Base-by-base conservation (phyloP, 1,139 yeast genomes). In the Pichia sp. region DNA sequence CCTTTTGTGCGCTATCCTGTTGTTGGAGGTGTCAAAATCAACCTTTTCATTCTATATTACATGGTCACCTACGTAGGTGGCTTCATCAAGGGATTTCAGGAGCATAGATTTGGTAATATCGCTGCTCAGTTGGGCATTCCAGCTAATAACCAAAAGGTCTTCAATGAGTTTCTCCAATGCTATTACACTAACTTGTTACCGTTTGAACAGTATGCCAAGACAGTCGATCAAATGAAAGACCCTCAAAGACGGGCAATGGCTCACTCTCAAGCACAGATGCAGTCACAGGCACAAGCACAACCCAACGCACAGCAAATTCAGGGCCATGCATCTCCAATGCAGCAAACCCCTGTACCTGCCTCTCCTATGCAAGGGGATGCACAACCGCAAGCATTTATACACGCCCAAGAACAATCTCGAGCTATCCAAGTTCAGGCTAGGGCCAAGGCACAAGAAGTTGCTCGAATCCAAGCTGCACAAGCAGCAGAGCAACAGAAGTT, bases 41-140 rank as follows among this genome's bases (percentile, higher is more conserved):
- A 83, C 53, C 61, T 86, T 33, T 82, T 83, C 51, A 65, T 75
- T 41, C 61, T 85, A 23, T 85, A 82, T 51, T 70, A 80, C 30
- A 60, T 81, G 42, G 81, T 85, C 20, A 82, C 81, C 38, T 76
- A 73, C 51, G 56, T 77, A 29, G 96, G 95, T 8, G 96, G 96
- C 0, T 74, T 75, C 59, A 58, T 75, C 44, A 60, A 72, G 51
- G 68, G 77, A 47, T 55, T 71, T 44, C 60, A 73, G 55, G 62
- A 64, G 22, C 69, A 70, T 33, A 68, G 66, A 38, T 73, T 82
- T 74, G 58, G 62, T 3, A 50, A 61, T 22, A 66, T 76, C 29
- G 77, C 77, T 0, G 60, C 61, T 29, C 64, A 68, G 39, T 53
- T 77, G 29, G 76, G 74, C 12, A 58, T 74, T n/a, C 63, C 64